Conservation (phyloP, 1,284 basidiomycete genomes). For the Ceratobasidium sp. region DNA sequence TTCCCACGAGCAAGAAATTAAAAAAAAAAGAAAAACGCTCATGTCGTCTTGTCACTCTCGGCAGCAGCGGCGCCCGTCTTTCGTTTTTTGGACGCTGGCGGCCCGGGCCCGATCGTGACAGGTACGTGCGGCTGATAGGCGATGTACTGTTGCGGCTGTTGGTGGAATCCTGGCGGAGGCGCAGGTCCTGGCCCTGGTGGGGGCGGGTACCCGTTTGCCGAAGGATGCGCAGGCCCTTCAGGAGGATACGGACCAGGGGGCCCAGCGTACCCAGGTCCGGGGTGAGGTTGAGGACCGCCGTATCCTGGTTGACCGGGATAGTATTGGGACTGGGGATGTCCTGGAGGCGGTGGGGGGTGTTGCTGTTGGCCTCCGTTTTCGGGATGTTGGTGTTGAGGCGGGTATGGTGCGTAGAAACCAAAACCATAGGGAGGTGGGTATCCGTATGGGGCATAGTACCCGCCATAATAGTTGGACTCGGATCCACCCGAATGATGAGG, state of each 20-base stretch:
- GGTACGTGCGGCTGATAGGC: conserved; percentile 5
- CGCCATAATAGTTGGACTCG: conserved; percentile 12
- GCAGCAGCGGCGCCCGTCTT: neutral
- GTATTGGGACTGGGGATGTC: neutral
- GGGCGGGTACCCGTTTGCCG: neutral
- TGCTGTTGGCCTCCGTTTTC: neutral
- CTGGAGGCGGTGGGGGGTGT: neutral
- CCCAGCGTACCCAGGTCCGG: too few relatives aligned
- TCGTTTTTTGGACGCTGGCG: conserved; percentile 5
- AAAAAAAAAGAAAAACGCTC: neutral
- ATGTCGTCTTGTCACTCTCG: conserved; percentile 7
- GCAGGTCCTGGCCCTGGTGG: conserved; percentile 8
- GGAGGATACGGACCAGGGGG: neutral
- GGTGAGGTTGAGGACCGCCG: too few relatives aligned
- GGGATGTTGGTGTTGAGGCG: conserved; percentile 4
- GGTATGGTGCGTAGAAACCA: conserved; percentile 26
- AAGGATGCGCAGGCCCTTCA: neutral
- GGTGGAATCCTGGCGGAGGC: neutral
- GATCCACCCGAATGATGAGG: conserved; percentile 1
- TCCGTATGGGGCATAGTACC: conserved; percentile 23
- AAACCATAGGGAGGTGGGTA: conserved; percentile 24
- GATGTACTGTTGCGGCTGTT: conserved; percentile 3
- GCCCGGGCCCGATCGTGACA: neutral
- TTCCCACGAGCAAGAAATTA: neutral
- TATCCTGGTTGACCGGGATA: neutral